Evolutionary conservation across 164 flowering plant genomes (phyloP).

Genomic region (Cinnamomum chago): DNA sequence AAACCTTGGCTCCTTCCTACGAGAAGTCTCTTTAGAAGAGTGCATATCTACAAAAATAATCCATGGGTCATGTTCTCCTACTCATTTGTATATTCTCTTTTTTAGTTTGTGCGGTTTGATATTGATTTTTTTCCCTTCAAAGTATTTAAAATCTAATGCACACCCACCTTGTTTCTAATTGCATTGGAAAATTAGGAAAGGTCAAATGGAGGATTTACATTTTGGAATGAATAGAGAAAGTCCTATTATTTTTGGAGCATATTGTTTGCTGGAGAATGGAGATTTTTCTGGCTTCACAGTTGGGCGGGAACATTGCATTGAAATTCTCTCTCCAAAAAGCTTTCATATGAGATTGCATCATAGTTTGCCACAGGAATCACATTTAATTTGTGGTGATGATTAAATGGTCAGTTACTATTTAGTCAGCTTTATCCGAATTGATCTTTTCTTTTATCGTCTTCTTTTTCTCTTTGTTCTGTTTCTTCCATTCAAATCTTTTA

Average conservation of each 20-base stretch:
- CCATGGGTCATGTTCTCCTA: neutral
- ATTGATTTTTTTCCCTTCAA: neutral
- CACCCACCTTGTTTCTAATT: neutral
- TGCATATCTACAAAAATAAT: neutral
- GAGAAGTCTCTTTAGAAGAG: neutral
- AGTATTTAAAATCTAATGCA: neutral
- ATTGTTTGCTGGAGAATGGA: neutral
- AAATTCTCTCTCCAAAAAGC: no score
- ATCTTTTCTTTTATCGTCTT: no score
- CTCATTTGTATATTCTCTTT: neutral
- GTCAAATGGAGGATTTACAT: neutral
- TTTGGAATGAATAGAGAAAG: neutral
- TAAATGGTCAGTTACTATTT: no score
- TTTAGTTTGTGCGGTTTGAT: neutral
- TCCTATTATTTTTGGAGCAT: neutral
- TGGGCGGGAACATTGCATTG: no score
- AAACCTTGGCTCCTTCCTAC: neutral
- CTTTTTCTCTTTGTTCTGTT: no score
- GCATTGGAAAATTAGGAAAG: neutral
- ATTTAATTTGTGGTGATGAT: no score
- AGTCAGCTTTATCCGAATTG: no score
- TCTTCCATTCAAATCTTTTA: no score
- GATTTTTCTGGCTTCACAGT: no score
- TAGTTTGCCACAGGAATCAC: no score
- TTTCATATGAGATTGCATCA: no score